A percentile compares a stretch with the other conserved stretches of the same genome.
These are phyloP conservation scores for Aureobasidium sp. DNA, from an alignment of 2,329 filamentous ascomycete species.

Conservation along the genomic window DNA sequence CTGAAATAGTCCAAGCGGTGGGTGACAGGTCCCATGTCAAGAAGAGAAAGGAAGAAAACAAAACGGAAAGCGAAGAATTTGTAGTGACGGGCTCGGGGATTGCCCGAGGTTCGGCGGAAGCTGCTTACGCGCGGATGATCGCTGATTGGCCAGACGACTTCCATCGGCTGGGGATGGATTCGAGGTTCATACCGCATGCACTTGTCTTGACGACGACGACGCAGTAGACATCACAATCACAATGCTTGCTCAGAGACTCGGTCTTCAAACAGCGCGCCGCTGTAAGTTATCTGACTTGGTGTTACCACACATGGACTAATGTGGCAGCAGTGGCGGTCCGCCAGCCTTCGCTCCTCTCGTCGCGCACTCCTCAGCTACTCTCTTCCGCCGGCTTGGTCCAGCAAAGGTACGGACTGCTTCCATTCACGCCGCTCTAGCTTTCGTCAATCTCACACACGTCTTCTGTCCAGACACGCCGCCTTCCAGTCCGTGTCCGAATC, in stretches of 20 bases:
- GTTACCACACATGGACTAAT: slow-evolving; percentile 15
- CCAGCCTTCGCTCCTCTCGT: slow-evolving; percentile 38
- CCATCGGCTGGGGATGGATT: neutral
- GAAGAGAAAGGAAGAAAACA: slow-evolving; percentile 17
- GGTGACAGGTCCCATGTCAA: slow-evolving; percentile 21
- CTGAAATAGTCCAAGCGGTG: slow-evolving; percentile 26
- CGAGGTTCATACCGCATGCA: neutral
- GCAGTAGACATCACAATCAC: slow-evolving; percentile 17
- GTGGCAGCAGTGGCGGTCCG: slow-evolving; percentile 33
- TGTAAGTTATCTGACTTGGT: slow-evolving; percentile 23
- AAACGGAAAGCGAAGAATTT: slow-evolving; percentile 4
- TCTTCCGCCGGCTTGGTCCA: slow-evolving; percentile 35
- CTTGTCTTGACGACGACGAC: neutral
- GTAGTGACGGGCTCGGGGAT: no score
- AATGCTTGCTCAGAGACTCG: slow-evolving; percentile 38
- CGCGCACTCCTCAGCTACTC: slow-evolving; percentile 35
- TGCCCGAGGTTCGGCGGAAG: no score
- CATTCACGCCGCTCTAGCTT: slow-evolving; percentile 11
- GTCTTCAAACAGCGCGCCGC: slow-evolving; percentile 37
- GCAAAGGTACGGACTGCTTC: slow-evolving; percentile 36
- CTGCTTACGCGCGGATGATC: no score
- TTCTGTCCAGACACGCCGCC: slow-evolving; percentile 37
- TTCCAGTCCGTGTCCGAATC: slow-evolving; percentile 49
- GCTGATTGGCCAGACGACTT: no score
- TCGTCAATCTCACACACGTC: slow-evolving; percentile 14